A percentile compares a stretch with the other conserved stretches of the same genome.
These are phyloP conservation scores for Coemansia sp. DNA, from an alignment of 192 early-diverging fungal species.

Conservation along the genomic window DNA sequence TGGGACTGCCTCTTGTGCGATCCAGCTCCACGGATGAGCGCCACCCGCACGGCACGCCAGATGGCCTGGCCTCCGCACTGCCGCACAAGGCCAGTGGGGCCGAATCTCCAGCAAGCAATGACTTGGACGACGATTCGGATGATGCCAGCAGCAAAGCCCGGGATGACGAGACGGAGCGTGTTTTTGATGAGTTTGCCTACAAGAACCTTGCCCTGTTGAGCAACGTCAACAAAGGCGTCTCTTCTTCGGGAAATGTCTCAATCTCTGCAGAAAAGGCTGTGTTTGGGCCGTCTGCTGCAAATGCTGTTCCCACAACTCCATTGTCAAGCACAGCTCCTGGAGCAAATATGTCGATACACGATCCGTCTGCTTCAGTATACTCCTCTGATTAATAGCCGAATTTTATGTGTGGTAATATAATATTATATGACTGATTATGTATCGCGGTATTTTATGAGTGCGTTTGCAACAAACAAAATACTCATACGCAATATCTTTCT, in stretches of 20 bases:
- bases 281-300: constrained; percentile 5
- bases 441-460: too few species aligned
- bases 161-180: constrained; percentile 43
- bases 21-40: constrained; percentile 51
- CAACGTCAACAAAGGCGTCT: constrained; percentile 65
- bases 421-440: too few species aligned
- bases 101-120: constrained; percentile 15
- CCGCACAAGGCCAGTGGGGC: constrained; percentile 12
- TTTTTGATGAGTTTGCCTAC: constrained; percentile 66
- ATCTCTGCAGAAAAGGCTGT: constrained; percentile 27
- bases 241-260: constrained; percentile 44
- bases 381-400: too few species aligned
- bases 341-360: constrained; percentile 10
- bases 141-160: constrained; percentile 12
- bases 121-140: constrained; percentile 14
- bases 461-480: too few species aligned
- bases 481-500: too few species aligned
- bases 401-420: too few species aligned
- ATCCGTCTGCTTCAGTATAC: not conserved
- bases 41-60: constrained; percentile 5
- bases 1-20: constrained; percentile 22
- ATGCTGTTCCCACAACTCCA: constrained; percentile 2
- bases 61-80: constrained; percentile 4
- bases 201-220: constrained; percentile 65
- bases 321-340: constrained; percentile 3